Base-by-base conservation (phyloP, 441 rosid genomes). In the Erysimum cheiri region DNA sequence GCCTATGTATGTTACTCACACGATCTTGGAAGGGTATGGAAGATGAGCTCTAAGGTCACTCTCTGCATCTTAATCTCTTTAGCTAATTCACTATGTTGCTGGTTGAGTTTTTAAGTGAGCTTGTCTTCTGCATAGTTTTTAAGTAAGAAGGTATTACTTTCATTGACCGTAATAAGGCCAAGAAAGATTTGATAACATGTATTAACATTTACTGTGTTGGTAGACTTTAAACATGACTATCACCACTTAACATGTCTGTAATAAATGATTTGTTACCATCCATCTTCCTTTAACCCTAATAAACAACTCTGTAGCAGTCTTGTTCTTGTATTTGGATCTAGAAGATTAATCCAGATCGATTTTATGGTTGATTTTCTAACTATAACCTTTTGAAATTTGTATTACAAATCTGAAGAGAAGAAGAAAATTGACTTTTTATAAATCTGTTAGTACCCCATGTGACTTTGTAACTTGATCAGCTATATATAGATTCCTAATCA, bases 1-100 rank as follows among this genome's bases (percentile, higher is more conserved):
- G 0, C 15, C 13, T 10, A 37, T 26, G 39, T 69, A 49, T 70
- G 54, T 70, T 60, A 50, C 54, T 49, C 74, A 60, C 50, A 49
- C 68, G 0, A 60, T 70, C 57, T 4, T 60, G 8, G 31, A 32
- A 3, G 60, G 74, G 6, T 2, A 10, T 60, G 68, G 68, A 19
- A 70, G 68, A 70, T 70, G 43, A 70, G 6, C 41, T 52, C 1
- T 59, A 59, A 36, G 5, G 13, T 1, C 43, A 4, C 4, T 12
- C 26, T 47, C 52, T 47, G 53, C 6, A 19, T 9, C 53, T 47
- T 19, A 47, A 19, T 47, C 53, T 19, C 6, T 52, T 29, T 29
- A 0, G 19, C 35, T 52, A 24, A 10, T 24, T 24, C 24, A 49
- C 33, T 11, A 49, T 26, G 8, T 49, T 49, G 32, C 22, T 17